phyloP scores from a whole-genome alignment of 176 grass and related monocot genomes.

The Oryza rufipogon region DNA sequence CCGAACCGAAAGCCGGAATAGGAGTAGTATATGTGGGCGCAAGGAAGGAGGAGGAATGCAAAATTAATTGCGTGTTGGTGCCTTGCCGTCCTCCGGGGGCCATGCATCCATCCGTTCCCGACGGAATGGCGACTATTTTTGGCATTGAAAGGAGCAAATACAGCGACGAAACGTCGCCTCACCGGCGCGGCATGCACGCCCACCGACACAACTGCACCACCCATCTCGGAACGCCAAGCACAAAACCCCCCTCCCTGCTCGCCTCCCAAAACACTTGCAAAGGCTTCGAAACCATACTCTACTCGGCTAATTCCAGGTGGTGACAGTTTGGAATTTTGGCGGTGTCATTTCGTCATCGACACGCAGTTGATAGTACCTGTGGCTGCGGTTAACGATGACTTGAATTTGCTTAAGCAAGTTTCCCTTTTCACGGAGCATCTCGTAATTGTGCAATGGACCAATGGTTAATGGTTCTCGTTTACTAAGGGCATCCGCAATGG shows the following conservation, averaged over 20 bases:
- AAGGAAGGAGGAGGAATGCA: neutral
- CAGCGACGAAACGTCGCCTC: conserved; percentile 38
- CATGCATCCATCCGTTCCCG: neutral
- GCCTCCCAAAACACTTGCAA: conserved; percentile 21
- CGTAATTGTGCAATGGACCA: neutral
- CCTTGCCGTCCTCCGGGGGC: conserved; percentile 18
- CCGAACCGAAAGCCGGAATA: conserved; percentile 46
- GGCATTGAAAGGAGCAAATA: conserved; percentile 39
- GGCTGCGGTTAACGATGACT: conserved; percentile 26
- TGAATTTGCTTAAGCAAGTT: neutral
- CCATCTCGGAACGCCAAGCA: neutral
- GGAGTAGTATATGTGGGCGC: neutral
- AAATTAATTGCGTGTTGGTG: neutral
- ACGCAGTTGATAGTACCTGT: neutral
- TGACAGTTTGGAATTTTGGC: neutral
- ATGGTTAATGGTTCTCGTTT: neutral
- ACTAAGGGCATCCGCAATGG: neutral
- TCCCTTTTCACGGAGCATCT: neutral
- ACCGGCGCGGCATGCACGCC: conserved; percentile 29
- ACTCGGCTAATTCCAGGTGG: conserved; percentile 6
- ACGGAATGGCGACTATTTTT: neutral
- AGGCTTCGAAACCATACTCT: neutral
- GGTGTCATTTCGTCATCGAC: conserved; percentile 36
- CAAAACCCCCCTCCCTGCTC: neutral
- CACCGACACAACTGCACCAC: conserved; percentile 49